Conservation (phyloP, 1,284 basidiomycete species). For the Puccinia triticina region DNA sequence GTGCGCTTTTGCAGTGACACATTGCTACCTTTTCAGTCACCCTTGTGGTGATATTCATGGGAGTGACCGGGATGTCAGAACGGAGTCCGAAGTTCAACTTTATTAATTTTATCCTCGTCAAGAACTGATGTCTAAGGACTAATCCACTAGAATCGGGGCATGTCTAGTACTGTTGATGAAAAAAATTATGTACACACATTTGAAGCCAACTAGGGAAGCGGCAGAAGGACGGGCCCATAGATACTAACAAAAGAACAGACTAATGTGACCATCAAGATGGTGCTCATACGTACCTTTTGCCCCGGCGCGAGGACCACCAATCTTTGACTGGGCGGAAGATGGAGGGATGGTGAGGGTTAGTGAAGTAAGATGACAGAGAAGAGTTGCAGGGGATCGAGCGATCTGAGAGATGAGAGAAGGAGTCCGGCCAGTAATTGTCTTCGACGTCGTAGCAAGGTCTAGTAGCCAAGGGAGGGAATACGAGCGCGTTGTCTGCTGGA, state of each 20-base stretch:
- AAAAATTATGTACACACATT: too few relatives aligned
- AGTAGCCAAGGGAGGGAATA: background rate
- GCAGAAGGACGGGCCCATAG: background rate
- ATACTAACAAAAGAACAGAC: background rate
- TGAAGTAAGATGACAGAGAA: background rate
- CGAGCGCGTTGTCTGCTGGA: background rate
- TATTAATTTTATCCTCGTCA: too few relatives aligned
- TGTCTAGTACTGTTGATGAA: too few relatives aligned
- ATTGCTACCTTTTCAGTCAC: too few relatives aligned
- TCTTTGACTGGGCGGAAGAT: background rate
- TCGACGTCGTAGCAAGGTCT: background rate
- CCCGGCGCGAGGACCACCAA: background rate
- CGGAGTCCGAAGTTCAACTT: too few relatives aligned
- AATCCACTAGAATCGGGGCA: too few relatives aligned
- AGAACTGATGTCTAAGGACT: too few relatives aligned
- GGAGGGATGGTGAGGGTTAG: background rate
- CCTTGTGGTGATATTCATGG: too few relatives aligned
- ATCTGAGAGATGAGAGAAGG: constrained; percentile 3
- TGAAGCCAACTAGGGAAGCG: too few relatives aligned
- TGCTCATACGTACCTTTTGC: background rate
- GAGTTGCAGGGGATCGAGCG: background rate
- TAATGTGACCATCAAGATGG: too few relatives aligned
- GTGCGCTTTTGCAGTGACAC: too few relatives aligned
- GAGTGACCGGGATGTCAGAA: too few relatives aligned
- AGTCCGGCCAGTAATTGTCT: constrained; percentile 2